Base-by-base conservation (phyloP, 164 flowering plant genomes). In the Dillenia turbinata region DNA sequence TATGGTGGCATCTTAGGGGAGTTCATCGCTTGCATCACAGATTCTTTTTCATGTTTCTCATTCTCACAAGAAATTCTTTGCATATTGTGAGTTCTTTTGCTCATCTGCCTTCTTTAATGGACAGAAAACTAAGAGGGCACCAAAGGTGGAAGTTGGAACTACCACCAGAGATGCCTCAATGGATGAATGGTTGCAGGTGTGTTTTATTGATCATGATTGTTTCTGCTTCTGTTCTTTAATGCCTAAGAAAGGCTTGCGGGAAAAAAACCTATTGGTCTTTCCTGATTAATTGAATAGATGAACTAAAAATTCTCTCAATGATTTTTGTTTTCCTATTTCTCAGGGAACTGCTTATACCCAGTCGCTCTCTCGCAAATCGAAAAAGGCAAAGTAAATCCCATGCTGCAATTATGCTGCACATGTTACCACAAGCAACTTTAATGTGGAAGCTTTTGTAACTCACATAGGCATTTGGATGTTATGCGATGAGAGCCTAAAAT, bases 111-210 rank as follows among this genome's bases (percentile, higher is more conserved):
- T 22, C 75, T 49, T 47, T 12, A 45, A 22, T 52, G 54, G 47
- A 8, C 56, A 93, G 96, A 93, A 93, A 93, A 79, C 90, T 40
- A 93, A 93, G 84, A 87, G 76, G 77, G 82, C 83, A 14, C 79
- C 90, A 10, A 90, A 88, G 85, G 97, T 93, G 65, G 98, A 93
- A 80, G 92, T 90, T 62, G 97, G 98, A 63, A 88, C 98, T 46
- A 75, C 69, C 49, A 74, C 85, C 60, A 78, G 74, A 24, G 94
- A 90, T 77, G 83, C 87, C 44, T 85, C 94, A 8, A 65, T 82
- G 80, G 98, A 93, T 69, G 98, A 93, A 72, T 90, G 98, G 96
- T 81, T 93, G 67, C 79, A 93, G 94, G 97, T 90, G 12, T 52
- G 77, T 76, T 71, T 46, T 52, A 45, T 51, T 26, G 24, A 13